Evolutionary conservation across 352 stramenopile genomes (phyloP), one percentile per base, ranked within the genome.

Genomic region (Phytophthora colocasiae): DNA sequence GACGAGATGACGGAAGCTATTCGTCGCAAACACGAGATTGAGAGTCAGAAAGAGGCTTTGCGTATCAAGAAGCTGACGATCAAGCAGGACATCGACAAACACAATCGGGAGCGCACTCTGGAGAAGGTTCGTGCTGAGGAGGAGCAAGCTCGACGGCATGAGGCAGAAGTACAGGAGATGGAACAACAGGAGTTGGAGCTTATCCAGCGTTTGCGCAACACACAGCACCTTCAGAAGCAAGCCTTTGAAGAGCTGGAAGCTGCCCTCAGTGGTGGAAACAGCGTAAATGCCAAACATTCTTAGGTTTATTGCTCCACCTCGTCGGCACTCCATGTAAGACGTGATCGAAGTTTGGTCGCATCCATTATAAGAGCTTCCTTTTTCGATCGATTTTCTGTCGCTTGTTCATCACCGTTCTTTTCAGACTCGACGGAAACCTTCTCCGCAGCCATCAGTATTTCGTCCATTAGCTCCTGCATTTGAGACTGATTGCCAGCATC

Each of bases 221-320:
- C 85, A 31, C 85, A 96, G 68, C 84, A 94, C 47, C 43, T 96
- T 27, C 87, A 96, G 61, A 93, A 93, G 56, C 82, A 95, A 55
- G 87, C 85, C 0, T 93, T 93, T 41, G 83, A 95, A 48, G 85
- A 95, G 51, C 81, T 95, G 22, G 87, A 95, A 74, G 80, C 82
- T 17, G 87, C 85, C 1, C 71, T 95, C 29, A 89, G 69, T 14
- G 84, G 82, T 44, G 60, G 71, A 36, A 69, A 58, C 52, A 45
- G 34, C 14, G 41, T 14, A n/a, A 49, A 17, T 32, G 61, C 49
- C 14, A 62, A 63, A 14, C 2, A 51, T 44, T 54, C 41, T 50
- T 69, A 60, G 49, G 10, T 22, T 57, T 40, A 41, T 63, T 38
- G 7, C 26, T 63, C 50, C 32, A 45, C n/a, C 7, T 15, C 12